phyloP scores from a whole-genome alignment of 2,329 filamentous ascomycete species.

The Venturia asperata region DNA sequence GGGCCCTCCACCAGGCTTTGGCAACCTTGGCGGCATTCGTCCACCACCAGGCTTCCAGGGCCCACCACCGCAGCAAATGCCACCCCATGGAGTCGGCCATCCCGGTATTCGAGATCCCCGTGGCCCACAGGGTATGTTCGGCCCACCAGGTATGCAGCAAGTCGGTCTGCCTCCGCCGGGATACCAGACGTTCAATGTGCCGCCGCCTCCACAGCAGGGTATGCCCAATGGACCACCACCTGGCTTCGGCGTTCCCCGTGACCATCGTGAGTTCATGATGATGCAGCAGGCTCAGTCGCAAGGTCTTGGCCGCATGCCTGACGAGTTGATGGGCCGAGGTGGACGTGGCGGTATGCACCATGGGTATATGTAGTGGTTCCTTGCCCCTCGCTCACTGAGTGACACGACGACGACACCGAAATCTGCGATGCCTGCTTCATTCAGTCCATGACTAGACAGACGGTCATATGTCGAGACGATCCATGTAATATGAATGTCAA shows the following conservation, averaged over 20 bases:
- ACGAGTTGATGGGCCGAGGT: conserved; percentile 3
- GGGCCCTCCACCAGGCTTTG: conserved; percentile 19
- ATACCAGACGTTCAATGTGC: conserved; percentile 10
- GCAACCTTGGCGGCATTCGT: background rate
- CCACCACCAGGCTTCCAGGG: conserved; percentile 18
- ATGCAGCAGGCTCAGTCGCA: conserved; percentile 13
- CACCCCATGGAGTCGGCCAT: conserved; percentile 11
- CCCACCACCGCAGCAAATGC: conserved; percentile 13
- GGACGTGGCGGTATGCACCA: background rate
- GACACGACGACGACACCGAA: background rate
- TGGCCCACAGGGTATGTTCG: conserved; percentile 12
- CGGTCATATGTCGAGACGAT: background rate
- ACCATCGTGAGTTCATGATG: conserved; percentile 12
- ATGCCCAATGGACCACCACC: conserved; percentile 8
- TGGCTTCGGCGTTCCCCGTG: background rate
- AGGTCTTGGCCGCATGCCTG: conserved; percentile 1
- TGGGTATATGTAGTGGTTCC: conserved; percentile 3
- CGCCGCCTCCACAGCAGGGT: conserved; percentile 9
- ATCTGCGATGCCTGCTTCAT: background rate
- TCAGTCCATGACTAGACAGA: background rate
- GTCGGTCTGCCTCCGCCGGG: conserved; percentile 3
- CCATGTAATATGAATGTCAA: background rate
- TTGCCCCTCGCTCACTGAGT: background rate
- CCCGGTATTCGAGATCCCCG: conserved; percentile 9
- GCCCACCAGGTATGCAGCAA: background rate